Evolutionary conservation across 2,329 filamentous ascomycete genomes (phyloP), one percentile per base, ranked within the genome.

Genomic region (Fusarium incarnatum): DNA sequence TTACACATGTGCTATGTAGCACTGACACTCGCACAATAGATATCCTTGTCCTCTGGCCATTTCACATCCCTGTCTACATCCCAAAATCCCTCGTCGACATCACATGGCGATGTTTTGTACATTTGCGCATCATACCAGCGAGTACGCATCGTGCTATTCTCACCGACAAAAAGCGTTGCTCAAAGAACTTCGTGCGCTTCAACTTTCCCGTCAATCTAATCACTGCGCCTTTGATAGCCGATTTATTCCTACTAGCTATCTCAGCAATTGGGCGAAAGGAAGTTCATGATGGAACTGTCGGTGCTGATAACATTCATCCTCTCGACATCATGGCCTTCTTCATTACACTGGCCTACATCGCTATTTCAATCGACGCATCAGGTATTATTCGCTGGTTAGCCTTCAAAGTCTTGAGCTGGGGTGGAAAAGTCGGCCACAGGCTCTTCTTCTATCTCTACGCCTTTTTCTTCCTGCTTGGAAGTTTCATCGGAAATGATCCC

Each of bases 251-350:
- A 23, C 85, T 93, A 8, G 90, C 90, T 41, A 91, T 92, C 53
- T 74, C 84, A 23, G 90, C 91, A 8, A 93, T 93, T 73, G 90
- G 90, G 2, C 81, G 85, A 23, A 70, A 85, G 59, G 91, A 93
- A 78, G 89, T 93, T 1, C 82, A 86, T n/a, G 91, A 88, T 72
- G 91, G 91, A 3, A 92, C 88, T 0, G 78, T 91, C 10, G 91
- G 91, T 1, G 83, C 89, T 2, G 81, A 91, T 72, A 83, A 89
- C 73, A 93, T 94, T 70, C 83, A 83, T 4, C 91, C 91, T 0
- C 85, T 92, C 70, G 90, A 93, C 64, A 92, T 93, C 65, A 92
- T 93, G 89, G 80, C 84, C 18, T 93, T 93, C 79, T 93, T 94
- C 80, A 82, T 93, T 45, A 91, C 90, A 0, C 77, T 92, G 45